A percentile compares a stretch with the other conserved stretches of the same genome.
Conservation (phyloP, 148 eudicot species). For the Pharnaceum exiguum region DNA sequence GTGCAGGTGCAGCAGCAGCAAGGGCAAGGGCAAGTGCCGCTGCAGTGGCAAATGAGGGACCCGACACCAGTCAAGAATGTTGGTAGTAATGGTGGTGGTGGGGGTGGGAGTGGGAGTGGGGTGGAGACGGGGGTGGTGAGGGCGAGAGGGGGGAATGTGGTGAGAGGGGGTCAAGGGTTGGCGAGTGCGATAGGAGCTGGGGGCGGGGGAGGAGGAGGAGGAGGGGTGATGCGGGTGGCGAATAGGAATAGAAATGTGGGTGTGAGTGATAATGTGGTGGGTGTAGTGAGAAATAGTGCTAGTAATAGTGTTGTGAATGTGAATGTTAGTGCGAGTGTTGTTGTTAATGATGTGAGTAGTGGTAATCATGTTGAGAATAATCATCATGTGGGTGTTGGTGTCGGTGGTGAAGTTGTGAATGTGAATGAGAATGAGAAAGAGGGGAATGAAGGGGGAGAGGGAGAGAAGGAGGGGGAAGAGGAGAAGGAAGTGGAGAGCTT, state of each 20-base stretch:
- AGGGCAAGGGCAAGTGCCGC: constrained; percentile 17
- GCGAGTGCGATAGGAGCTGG: too few species aligned
- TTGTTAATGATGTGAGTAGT: not conserved
- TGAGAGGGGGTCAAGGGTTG: too few species aligned
- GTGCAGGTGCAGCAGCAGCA: not conserved
- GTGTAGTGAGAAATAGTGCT: too few species aligned
- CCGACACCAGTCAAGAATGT: constrained; percentile 20
- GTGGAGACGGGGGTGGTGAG: constrained; percentile 1
- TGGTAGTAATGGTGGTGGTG: not conserved
- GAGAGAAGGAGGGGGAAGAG: not conserved
- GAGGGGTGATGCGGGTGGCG: not conserved
- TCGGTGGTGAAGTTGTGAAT: not conserved
- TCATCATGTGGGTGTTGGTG: not conserved
- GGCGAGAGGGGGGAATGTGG: too few species aligned
- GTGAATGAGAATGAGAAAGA: constrained; percentile 6
- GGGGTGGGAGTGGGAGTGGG: constrained; percentile 10
- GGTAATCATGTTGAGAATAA: not conserved
- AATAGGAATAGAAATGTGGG: not conserved
- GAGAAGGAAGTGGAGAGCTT: constrained; percentile 28
- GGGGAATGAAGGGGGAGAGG: not conserved
- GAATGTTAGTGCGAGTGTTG: constrained; percentile 13
- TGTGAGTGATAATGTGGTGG: too few species aligned
- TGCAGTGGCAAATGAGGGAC: constrained; percentile 28
- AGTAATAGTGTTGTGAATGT: constrained; percentile 8
- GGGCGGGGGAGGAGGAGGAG: too few species aligned